phyloP scores from a whole-genome alignment of 352 stramenopile species.

The Globisporangium okanoganense region DNA sequence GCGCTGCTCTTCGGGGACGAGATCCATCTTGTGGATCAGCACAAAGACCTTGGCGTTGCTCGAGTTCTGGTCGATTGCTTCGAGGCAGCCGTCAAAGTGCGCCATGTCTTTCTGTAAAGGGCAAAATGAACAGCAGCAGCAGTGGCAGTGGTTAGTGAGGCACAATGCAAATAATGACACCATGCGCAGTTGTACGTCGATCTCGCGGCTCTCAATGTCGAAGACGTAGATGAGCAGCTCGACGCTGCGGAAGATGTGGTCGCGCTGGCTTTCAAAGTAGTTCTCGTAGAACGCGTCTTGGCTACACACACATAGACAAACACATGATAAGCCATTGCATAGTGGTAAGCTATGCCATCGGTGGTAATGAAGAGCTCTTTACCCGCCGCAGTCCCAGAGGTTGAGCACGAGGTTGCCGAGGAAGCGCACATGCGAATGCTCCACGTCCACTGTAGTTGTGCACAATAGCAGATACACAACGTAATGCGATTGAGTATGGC shows the following conservation, averaged over 20 bases:
- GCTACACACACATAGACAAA: slow-evolving; percentile 30
- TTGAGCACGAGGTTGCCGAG: slow-evolving; percentile 98
- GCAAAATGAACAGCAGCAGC: slow-evolving; percentile 4
- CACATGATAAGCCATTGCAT: slow-evolving; percentile 7
- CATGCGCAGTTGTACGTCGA: slow-evolving; percentile 39
- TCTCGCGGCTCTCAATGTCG: slow-evolving; percentile 94
- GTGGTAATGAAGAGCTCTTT: slow-evolving; percentile 11
- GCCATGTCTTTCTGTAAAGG: slow-evolving; percentile 94
- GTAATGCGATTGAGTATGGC: background rate
- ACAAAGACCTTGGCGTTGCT: slow-evolving; percentile 99
- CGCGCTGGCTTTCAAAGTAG: slow-evolving; percentile 98
- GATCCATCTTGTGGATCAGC: slow-evolving; percentile 99
- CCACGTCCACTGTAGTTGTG: slow-evolving; percentile 79
- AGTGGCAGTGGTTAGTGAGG: background rate
- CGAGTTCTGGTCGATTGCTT: slow-evolving; percentile 98
- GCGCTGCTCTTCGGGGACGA: slow-evolving; percentile 89
- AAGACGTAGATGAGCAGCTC: slow-evolving; percentile 99
- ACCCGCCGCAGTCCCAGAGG: slow-evolving; percentile 98
- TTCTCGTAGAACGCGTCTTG: slow-evolving; percentile 99
- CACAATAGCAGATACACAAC: too few species aligned
- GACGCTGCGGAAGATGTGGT: slow-evolving; percentile 99
- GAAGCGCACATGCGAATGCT: slow-evolving; percentile 94
- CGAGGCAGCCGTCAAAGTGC: slow-evolving; percentile 96
- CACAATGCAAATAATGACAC: slow-evolving; percentile 1
- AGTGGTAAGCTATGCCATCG: too few species aligned